Base-by-base conservation (phyloP, 2,329 filamentous ascomycete species). In the Arthrobotrys iridis region DNA sequence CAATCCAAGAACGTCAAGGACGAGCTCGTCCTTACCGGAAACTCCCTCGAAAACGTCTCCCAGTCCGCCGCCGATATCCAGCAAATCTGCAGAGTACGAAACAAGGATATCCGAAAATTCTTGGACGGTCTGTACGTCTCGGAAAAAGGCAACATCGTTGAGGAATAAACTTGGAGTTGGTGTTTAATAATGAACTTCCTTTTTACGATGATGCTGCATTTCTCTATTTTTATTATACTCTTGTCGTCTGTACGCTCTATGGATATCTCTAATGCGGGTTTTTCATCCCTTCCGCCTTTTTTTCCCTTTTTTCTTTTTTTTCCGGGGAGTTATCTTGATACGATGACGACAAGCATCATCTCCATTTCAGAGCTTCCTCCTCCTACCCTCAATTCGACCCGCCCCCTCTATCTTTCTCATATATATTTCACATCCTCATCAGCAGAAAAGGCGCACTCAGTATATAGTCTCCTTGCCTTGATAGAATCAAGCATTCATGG, bases 51-150 rank as follows among this genome's bases (percentile, higher is more conserved):
- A 89, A 89, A 90, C 84, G 95, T 99, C 80, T 99, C 95, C 82
- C 95, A 99, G 88, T 93, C 90, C 83, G 95, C 95, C 80, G 95
- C 95, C 86, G 95, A 99, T 85, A 97, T 99, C 85, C 95, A 99
- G 89, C 95, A 99, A 87, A 93, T 95, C 86, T 99, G 95, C 93
- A 90, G 90, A 87, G 95, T 99, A 86, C 90, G 93, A 85, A 99
- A 99, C 92, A 99, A 99, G 93, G 95, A 99, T 97, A 99, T 99
- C 88, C 93, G 96, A 88, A 97, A 97, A 92, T 99, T 99, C 91
- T 90, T 99, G 89, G 96, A 99, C 87, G 95, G 95, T 90, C 89
- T 99, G 85, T 99, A 99, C 88, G 95, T 99, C 83, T 97, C 93
- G 84, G 95, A 99, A 91, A 91, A 93, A 88, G 91, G 91, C 86